These are phyloP conservation scores for Ogataea nakhonphanomensis DNA, from an alignment of 805 yeast species.

Conservation along the genomic window DNA sequence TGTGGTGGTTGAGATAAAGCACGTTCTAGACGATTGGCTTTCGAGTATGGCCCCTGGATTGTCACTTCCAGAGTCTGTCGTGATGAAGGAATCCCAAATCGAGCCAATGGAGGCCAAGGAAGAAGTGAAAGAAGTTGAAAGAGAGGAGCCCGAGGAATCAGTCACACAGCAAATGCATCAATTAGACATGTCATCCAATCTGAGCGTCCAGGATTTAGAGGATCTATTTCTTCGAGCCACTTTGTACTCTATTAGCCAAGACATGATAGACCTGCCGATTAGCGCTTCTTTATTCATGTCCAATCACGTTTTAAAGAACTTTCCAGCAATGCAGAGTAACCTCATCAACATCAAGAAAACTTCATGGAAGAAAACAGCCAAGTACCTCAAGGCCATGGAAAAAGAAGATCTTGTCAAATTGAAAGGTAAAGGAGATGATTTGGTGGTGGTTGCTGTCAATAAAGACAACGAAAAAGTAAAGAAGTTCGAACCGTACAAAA, in stretches of 20 bases:
- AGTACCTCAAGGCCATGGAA: constrained; percentile 83
- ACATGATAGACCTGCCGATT: constrained; percentile 59
- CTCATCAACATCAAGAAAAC: constrained; percentile 69
- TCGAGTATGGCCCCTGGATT: constrained; percentile 46
- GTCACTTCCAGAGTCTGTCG: constrained; percentile 36
- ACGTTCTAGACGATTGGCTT: constrained; percentile 64
- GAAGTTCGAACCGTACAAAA: constrained; percentile 63
- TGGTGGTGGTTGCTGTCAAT: constrained; percentile 52
- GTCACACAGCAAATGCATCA: background rate
- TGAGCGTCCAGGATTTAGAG: constrained; percentile 67
- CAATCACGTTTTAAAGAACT: constrained; percentile 59
- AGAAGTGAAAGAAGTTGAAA: constrained; percentile 15
- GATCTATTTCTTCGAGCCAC: constrained; percentile 69
- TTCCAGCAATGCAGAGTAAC: constrained; percentile 61
- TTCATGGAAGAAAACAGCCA: constrained; percentile 85
- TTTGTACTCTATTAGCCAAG: constrained; percentile 61
- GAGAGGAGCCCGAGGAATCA: constrained; percentile 8
- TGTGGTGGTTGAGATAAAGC: constrained; percentile 72
- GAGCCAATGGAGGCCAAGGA: constrained; percentile 16
- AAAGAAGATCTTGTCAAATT: constrained; percentile 63
- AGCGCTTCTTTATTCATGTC: constrained; percentile 74
- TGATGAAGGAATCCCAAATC: background rate
- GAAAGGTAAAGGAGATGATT: constrained; percentile 84
- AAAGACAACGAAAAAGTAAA: constrained; percentile 46
- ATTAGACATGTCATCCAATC: constrained; percentile 5